Evolutionary conservation across 805 yeast genomes (phyloP).

Genomic region (Wickerhamomyces bisporus): DNA sequence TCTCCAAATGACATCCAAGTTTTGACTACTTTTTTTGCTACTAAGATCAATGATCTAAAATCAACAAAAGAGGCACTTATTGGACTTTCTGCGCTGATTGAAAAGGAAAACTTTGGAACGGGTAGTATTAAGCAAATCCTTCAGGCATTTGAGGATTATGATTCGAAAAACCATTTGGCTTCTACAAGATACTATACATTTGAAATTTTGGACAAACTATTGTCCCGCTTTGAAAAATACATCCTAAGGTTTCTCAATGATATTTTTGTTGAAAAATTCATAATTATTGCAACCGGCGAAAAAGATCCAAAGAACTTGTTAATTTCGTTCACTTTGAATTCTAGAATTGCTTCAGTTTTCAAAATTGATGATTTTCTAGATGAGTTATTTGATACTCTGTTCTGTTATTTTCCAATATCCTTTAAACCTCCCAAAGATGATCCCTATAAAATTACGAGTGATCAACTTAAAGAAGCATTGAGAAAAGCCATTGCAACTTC

Average conservation of each 20-base stretch:
- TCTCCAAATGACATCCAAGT: conserved; percentile 35
- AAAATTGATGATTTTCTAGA: conserved; percentile 42
- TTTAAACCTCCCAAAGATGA: conserved; percentile 90
- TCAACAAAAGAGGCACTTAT: conserved; percentile 46
- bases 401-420: conserved; percentile 95
- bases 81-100: conserved; percentile 49
- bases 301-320: conserved; percentile 90
- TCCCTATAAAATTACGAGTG: conserved; percentile 75
- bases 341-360: conserved; percentile 35
- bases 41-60: conserved; percentile 62
- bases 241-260: conserved; percentile 26
- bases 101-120: conserved; percentile 43
- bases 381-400: conserved; percentile 79
- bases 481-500: conserved; percentile 60
- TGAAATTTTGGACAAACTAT: conserved; percentile 36
- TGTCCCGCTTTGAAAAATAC: conserved; percentile 25
- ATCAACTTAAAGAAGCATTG: conserved; percentile 59
- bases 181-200: conserved; percentile 58
- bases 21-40: conserved; percentile 46
- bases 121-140: conserved; percentile 35
- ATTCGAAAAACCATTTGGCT: conserved; percentile 56
- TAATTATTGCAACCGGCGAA: conserved; percentile 76
- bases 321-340: conserved; percentile 56
- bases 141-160: conserved; percentile 36
- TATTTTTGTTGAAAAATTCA: conserved; percentile 48